Evolutionary conservation across 495 filamentous ascomycete species (phyloP), one percentile per base, ranked within the genome.

Genomic region (Apiosordaria backusii): DNA sequence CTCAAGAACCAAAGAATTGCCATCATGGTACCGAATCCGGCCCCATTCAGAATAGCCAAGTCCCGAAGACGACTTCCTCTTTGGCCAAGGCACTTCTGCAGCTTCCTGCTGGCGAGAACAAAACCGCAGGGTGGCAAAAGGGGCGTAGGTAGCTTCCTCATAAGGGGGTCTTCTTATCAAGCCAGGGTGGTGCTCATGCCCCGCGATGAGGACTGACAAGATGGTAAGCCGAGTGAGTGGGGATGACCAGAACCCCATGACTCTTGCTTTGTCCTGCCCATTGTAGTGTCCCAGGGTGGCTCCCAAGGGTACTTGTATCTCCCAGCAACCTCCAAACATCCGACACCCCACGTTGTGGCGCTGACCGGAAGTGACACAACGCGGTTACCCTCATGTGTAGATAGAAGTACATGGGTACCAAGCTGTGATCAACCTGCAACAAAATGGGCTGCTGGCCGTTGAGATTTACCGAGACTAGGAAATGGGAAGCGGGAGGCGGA

Each of bases 11-110:
- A 71, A 61, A 68, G 62, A 60, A 65, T 65, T 62, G n/a, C 55
- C 58, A 66, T 63, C 55, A 50, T 71, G 74, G 74, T 72, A 76
- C 62, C 72, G 70, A 74, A 68, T 70, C 68, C 61, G 62, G 61
- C 57, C 61, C 57, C 68, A 22, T 59, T 60, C 67, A 53, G 15
- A 19, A 50, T 24, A 57, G 65, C 68, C 59, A 61, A 59, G 63
- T 68, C 61, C 57, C 52, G 61, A 54, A 19, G 52, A 67, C 45
- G 63, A 21, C 60, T 35, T 62, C 60, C 55, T 40, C 50, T 67
- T 53, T 62, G 26, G 57, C 29, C 22, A 10, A 23, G 7, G 5
- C n/a, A 21, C 57, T 29, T 50, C 23, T 18, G 23, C 57, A 25
- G 57, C 21, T 4, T 61, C 18, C 15, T 19, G 25, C 26, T 35